Conservation (phyloP, 257 asterid species). For the Petrea volubilis region DNA sequence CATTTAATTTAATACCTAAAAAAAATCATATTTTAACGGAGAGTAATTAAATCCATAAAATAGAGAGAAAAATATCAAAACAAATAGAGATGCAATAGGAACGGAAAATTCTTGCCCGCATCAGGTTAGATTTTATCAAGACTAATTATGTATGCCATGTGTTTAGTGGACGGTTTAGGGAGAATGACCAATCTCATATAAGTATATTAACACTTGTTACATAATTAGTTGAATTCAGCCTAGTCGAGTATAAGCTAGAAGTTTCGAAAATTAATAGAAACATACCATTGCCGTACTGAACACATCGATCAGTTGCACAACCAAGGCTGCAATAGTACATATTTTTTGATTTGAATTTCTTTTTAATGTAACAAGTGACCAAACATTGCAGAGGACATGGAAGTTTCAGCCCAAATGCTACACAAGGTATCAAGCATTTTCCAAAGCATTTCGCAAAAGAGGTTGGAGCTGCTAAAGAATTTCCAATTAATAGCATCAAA, state of each 20-base stretch:
- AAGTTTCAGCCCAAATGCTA: constrained; percentile 14
- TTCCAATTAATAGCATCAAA: not conserved
- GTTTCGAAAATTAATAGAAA: not conserved
- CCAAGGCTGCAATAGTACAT: constrained; percentile 13
- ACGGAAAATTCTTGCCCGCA: no score
- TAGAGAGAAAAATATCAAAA: no score
- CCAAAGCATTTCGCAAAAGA: constrained; percentile 22
- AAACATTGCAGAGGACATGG: constrained; percentile 18
- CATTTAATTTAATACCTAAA: not conserved
- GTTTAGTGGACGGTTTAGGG: no score
- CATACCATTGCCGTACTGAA: constrained; percentile 14
- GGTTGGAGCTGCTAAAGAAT: not conserved
- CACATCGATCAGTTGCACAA: constrained; percentile 18
- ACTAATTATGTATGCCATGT: no score
- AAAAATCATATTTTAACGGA: not conserved
- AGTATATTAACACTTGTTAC: no score
- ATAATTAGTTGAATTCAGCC: no score
- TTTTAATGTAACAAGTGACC: constrained; percentile 2
- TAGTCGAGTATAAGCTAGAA: not conserved
- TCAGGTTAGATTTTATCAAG: no score
- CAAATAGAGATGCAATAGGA: no score
- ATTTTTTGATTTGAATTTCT: not conserved
- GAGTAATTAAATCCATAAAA: no score
- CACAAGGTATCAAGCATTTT: constrained; percentile 23
- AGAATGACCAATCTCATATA: no score